phyloP scores from a whole-genome alignment of 257 asterid species.

The Buddleja alternifolia region DNA sequence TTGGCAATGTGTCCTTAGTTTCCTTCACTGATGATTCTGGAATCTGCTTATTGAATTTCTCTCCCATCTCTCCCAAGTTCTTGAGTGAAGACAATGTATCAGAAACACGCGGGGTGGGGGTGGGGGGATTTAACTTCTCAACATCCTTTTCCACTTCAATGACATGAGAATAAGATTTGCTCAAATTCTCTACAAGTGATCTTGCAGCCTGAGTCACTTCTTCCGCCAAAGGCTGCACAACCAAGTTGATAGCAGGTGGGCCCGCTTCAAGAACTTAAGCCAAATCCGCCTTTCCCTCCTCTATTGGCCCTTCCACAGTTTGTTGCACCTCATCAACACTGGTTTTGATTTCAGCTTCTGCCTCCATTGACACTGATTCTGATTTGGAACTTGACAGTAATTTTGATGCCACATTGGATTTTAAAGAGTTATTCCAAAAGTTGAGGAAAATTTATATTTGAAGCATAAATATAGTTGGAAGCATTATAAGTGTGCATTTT shows the following conservation, averaged over 20 bases:
- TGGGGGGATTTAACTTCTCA: conserved; percentile 23
- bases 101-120: conserved; percentile 4
- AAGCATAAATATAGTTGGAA: too few relatives aligned
- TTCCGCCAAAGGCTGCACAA: conserved; percentile 19
- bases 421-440: too few relatives aligned
- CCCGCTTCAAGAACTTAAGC: too few relatives aligned
- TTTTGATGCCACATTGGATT: too few relatives aligned
- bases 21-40: too few relatives aligned
- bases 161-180: conserved; percentile 21
- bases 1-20: conserved; percentile 32
- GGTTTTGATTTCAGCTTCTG: conserved; percentile 26
- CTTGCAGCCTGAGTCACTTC: conserved; percentile 19
- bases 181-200: conserved; percentile 15
- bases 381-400: too few relatives aligned
- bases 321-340: not conserved
- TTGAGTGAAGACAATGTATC: conserved; percentile 29
- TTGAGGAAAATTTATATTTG: too few relatives aligned
- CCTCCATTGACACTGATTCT: too few relatives aligned
- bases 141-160: conserved; percentile 15
- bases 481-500: too few relatives aligned
- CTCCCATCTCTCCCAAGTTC: not conserved
- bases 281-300: too few relatives aligned
- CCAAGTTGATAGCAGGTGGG: too few relatives aligned
- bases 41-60: not conserved
- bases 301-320: not conserved